Conservation (phyloP, 352 stramenopile genomes). For the Saprolegnia diclina region DNA sequence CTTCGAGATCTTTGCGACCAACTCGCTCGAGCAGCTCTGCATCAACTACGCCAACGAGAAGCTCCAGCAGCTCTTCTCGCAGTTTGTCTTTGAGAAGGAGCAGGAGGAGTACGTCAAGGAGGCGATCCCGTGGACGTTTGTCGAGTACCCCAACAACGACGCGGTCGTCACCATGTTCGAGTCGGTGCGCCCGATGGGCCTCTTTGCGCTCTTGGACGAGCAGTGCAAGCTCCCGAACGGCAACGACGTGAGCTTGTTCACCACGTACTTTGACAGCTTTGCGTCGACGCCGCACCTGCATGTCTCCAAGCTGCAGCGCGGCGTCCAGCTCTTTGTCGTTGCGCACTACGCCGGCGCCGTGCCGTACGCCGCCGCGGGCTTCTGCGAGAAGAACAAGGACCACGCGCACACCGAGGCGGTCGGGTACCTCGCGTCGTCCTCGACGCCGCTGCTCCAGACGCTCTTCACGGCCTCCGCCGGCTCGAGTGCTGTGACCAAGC, state of each 20-base stretch:
- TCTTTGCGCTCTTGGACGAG: slow-evolving; percentile 34
- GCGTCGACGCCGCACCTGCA: slow-evolving; percentile 40
- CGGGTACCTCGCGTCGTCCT: neutral
- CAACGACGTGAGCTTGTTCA: slow-evolving; percentile 29
- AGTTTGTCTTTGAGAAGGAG: slow-evolving; percentile 32
- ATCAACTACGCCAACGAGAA: slow-evolving; percentile 38
- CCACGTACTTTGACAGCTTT: slow-evolving; percentile 31
- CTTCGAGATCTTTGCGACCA: slow-evolving; percentile 39
- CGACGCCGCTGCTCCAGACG: slow-evolving; percentile 29
- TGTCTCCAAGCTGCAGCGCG: slow-evolving; percentile 12
- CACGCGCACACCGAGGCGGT: slow-evolving; percentile 30
- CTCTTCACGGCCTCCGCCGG: slow-evolving; percentile 37
- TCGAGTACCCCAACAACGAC: slow-evolving; percentile 33
- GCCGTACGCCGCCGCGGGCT: slow-evolving; percentile 3
- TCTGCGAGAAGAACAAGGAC: slow-evolving; percentile 35
- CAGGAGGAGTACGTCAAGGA: slow-evolving; percentile 30
- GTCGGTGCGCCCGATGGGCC: slow-evolving; percentile 46
- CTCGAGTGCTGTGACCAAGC: neutral
- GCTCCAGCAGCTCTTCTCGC: slow-evolving; percentile 33
- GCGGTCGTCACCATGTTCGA: slow-evolving; percentile 43
- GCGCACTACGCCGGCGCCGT: slow-evolving; percentile 28
- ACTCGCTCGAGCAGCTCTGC: slow-evolving; percentile 36
- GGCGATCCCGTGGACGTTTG: slow-evolving; percentile 24
- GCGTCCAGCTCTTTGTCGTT: slow-evolving; percentile 11
- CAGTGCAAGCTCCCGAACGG: slow-evolving; percentile 31